A percentile compares a stretch with the other conserved stretches of the same genome.
phyloP scores from a whole-genome alignment of 352 stramenopile species.

The Globisporangium iwayamae region DNA sequence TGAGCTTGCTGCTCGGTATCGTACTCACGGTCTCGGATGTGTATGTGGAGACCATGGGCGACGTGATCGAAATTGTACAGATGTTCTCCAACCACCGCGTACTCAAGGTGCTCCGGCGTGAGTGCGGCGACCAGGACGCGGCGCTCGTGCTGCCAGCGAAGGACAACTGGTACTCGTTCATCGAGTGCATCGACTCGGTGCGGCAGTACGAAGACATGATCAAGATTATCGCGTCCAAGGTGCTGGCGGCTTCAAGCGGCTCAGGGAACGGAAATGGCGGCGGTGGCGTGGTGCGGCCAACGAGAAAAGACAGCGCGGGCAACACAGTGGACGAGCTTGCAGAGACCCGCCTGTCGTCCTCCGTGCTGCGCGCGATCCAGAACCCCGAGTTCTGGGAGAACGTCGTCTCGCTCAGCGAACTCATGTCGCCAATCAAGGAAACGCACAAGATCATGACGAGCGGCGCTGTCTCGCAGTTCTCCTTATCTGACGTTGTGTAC shows the following conservation, averaged over 20 bases:
- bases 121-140: constrained; percentile 64
- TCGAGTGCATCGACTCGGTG: constrained; percentile 75
- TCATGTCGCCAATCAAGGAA: constrained; percentile 80
- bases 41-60: constrained; percentile 51
- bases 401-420: constrained; percentile 64
- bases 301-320: constrained; percentile 41
- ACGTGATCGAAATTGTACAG: constrained; percentile 65
- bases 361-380: constrained; percentile 53
- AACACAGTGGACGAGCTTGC: constrained; percentile 43
- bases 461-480: constrained; percentile 35
- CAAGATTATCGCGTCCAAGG: constrained; percentile 72
- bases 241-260: constrained; percentile 25
- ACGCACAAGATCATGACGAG: constrained; percentile 61
- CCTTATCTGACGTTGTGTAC: constrained; percentile 68
- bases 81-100: constrained; percentile 58
- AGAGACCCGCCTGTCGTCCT: constrained; percentile 33
- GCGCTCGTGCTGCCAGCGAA: constrained; percentile 39
- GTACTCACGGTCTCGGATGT: constrained; percentile 53
- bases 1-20: constrained; percentile 49
- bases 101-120: constrained; percentile 51
- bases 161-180: constrained; percentile 71
- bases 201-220: constrained; percentile 83
- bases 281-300: constrained; percentile 7
- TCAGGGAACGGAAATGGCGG: neutral
- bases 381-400: constrained; percentile 72